Evolutionary conservation across 2,329 filamentous ascomycete species (phyloP), one percentile per base, ranked within the genome.

Genomic region (Nakataea oryzae): DNA sequence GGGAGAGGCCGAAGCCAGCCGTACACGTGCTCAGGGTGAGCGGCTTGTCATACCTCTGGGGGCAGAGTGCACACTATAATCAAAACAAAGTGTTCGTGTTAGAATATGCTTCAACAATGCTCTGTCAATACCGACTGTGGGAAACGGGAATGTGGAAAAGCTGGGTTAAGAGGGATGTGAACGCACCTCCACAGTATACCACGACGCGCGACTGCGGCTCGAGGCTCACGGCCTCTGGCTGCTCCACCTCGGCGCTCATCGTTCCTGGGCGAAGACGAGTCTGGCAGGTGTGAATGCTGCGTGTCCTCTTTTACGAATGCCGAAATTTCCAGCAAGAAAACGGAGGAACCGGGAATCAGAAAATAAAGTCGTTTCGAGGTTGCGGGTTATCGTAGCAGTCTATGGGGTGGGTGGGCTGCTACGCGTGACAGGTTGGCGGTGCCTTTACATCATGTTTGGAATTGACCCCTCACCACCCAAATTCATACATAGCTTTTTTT

Each of bases 31-130:
- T 54, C 24, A 57, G 47, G 55, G 60, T 21, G 34, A 58, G n/a
- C 13, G 32, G 24, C 11, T 17, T 54, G 2, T 55, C 72, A 65
- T 80, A 87, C 85, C 81, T 88, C 85, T 61, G 85, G 85, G 47
- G 85, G 85, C 62, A 88, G 76, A 64, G 82, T 82, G 75, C 85
- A 88, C 59, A 87, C 85, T 88, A 67, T 57, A 67, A 9, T 34
- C 17, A n/a, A 4, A n/a, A 27, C 8, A 21, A 9, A 13, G 27
- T 56, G 24, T 57, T 24, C 32, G 12, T 54, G 11, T 58, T n/a
- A 30, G 57, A 7, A 58, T 58, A 28, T 14, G 29, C 21, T 30
- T n/a, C 8, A 55, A 28, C 14, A 9, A 50, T 50, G 21, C 21
- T 50, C 21, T 17, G 7, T n/a, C 41, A 50, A n/a, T 50, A 50